Evolutionary conservation across 257 asterid genomes (phyloP).

Genomic region (Nicotiana otophora): DNA sequence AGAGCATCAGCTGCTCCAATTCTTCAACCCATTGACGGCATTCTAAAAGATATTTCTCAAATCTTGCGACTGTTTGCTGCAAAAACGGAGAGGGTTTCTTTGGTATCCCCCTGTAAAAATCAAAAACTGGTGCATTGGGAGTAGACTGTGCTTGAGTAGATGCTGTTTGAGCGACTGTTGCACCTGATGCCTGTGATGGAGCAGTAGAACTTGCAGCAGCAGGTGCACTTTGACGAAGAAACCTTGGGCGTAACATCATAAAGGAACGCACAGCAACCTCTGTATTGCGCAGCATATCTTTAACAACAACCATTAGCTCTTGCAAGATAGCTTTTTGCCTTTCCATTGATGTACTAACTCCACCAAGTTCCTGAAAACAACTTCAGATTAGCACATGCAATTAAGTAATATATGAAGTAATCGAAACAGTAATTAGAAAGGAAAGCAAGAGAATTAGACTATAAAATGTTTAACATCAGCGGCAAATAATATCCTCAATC

Average conservation of each 20-base stretch:
- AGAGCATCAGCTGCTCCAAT: slow-evolving; percentile 76
- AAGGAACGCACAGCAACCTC: slow-evolving; percentile 92
- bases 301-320: slow-evolving; percentile 72
- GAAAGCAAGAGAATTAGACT: not conserved
- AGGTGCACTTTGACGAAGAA: slow-evolving; percentile 58
- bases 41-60: slow-evolving; percentile 79
- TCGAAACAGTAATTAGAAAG: not conserved
- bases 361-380: slow-evolving; percentile 75
- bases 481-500: not conserved
- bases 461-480: not conserved
- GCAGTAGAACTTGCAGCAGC: slow-evolving; percentile 42
- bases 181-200: slow-evolving; percentile 63
- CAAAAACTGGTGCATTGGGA: slow-evolving; percentile 54
- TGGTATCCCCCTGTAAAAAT: slow-evolving; percentile 89
- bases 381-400: slow-evolving; percentile 1
- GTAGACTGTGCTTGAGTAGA: slow-evolving; percentile 52
- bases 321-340: slow-evolving; percentile 75
- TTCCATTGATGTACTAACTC: slow-evolving; percentile 70
- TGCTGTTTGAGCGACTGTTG: slow-evolving; percentile 45
- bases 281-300: slow-evolving; percentile 82
- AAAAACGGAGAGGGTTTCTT: slow-evolving; percentile 90
- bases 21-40: slow-evolving; percentile 94
- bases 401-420: not conserved
- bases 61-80: slow-evolving; percentile 82
- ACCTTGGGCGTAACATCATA: slow-evolving; percentile 83